Evolutionary conservation across 129 eudicot species (phyloP).

Genomic region (Tanacetum coccineum): DNA sequence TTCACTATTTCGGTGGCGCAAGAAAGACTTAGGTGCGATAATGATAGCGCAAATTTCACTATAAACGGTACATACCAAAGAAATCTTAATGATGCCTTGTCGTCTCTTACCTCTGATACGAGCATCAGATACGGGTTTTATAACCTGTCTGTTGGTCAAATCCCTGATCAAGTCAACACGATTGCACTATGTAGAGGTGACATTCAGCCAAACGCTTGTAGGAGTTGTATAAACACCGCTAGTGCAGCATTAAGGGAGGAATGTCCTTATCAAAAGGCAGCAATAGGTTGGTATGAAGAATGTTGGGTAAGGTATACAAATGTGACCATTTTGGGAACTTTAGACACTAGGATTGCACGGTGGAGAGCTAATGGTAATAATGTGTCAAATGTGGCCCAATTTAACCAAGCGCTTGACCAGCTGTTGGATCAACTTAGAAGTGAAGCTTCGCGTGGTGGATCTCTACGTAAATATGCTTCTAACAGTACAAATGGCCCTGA

Average conservation of each 20-base stretch:
- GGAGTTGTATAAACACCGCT: constrained; percentile 18
- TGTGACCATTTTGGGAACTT: constrained; percentile 18
- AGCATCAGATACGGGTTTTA: constrained; percentile 26
- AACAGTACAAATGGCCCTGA: constrained; percentile 20
- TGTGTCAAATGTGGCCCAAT: constrained; percentile 17
- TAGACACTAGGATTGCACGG: no score
- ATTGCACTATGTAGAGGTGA: constrained; percentile 37
- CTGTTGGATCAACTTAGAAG: constrained; percentile 31
- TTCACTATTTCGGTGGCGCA: no score
- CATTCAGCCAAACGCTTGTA: constrained; percentile 14
- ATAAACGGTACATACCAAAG: constrained; percentile 29
- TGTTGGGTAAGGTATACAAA: constrained; percentile 48
- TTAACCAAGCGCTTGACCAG: constrained; percentile 19
- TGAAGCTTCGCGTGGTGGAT: constrained; percentile 34
- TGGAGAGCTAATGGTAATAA: neutral
- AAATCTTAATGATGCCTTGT: constrained; percentile 35
- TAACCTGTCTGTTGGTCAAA: constrained; percentile 23
- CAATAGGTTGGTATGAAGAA: constrained; percentile 29
- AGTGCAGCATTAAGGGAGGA: neutral
- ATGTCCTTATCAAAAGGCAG: constrained; percentile 33
- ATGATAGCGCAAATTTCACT: constrained; percentile 24
- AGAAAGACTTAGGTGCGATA: neutral
- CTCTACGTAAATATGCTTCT: constrained; percentile 29
- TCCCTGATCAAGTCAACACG: constrained; percentile 26
- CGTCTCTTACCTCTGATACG: constrained; percentile 26